A percentile compares a stretch with the other conserved stretches of the same genome.
Evolutionary conservation across 2,329 filamentous ascomycete species (phyloP).

Genomic region (Microdochium nivale): DNA sequence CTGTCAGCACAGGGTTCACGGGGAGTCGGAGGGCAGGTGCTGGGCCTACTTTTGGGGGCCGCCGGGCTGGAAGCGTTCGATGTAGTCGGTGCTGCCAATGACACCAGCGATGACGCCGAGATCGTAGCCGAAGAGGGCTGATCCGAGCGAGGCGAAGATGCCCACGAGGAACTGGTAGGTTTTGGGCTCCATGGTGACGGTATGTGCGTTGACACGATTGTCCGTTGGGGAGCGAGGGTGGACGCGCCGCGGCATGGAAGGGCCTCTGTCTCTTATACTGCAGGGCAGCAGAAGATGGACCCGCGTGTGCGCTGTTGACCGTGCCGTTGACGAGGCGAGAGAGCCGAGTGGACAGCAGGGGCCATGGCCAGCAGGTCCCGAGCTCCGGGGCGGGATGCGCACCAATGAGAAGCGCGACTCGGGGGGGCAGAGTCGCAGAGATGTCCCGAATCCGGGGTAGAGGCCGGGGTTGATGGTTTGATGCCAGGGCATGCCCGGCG

Average conservation of each 20-base stretch:
- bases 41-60: conserved; percentile 25
- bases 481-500: not conserved
- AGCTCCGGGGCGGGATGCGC: not conserved
- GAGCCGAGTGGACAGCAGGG: not conserved
- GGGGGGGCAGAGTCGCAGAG: not conserved
- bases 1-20: conserved; percentile 5
- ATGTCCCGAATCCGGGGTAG: not conserved
- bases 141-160: conserved; percentile 47
- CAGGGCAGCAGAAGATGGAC: no score
- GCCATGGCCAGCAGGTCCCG: not conserved
- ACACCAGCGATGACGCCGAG: conserved; percentile 44
- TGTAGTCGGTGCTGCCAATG: conserved; percentile 38
- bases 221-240: not conserved
- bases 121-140: conserved; percentile 46
- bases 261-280: not conserved
- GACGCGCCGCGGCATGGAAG: not conserved
- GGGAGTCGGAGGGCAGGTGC: not conserved
- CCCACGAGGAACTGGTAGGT: conserved; percentile 38
- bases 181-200: conserved; percentile 17
- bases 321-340: not conserved
- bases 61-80: conserved; percentile 26
- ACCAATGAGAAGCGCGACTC: not conserved
- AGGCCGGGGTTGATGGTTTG: not conserved
- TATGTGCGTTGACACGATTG: not conserved
- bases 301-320: no score